These are phyloP conservation scores for Vitis riparia DNA, from an alignment of 164 flowering plant species.

Conservation along the genomic window DNA sequence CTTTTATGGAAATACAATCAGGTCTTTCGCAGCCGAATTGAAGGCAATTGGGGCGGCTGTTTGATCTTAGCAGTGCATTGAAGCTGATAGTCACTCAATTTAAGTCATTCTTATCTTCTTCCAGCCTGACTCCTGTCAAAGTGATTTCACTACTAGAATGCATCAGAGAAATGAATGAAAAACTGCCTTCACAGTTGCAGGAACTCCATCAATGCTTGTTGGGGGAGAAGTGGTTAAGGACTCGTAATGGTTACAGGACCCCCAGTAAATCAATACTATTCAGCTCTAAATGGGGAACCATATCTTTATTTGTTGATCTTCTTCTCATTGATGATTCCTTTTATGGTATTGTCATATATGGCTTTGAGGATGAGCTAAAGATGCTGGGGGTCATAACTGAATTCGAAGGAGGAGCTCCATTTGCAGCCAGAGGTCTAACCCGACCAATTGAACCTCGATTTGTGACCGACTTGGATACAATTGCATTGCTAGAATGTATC, in stretches of 20 bases:
- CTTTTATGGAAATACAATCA: constrained; percentile 2
- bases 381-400: constrained; percentile 23
- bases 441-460: constrained; percentile 11
- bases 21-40: background rate
- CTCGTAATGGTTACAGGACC: constrained; percentile 13
- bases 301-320: constrained; percentile 20
- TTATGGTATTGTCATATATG: constrained; percentile 20
- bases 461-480: constrained; percentile 3
- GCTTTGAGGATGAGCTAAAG: constrained; percentile 20
- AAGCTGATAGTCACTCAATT: background rate
- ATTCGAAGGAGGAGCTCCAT: constrained; percentile 19
- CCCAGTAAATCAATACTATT: constrained; percentile 14
- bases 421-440: constrained; percentile 19
- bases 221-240: constrained; percentile 14
- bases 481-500: constrained; percentile 20
- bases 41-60: background rate
- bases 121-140: constrained; percentile 1
- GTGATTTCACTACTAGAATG: constrained; percentile 7
- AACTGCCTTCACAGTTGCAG: background rate
- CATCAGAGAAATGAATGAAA: constrained; percentile 6
- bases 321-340: constrained; percentile 11
- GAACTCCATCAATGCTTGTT: background rate
- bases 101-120: background rate
- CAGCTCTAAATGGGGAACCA: constrained; percentile 22
- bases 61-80: background rate